These are phyloP conservation scores for Globisporangium abappressorium DNA, from an alignment of 352 stramenopile species.

Conservation along the genomic window DNA sequence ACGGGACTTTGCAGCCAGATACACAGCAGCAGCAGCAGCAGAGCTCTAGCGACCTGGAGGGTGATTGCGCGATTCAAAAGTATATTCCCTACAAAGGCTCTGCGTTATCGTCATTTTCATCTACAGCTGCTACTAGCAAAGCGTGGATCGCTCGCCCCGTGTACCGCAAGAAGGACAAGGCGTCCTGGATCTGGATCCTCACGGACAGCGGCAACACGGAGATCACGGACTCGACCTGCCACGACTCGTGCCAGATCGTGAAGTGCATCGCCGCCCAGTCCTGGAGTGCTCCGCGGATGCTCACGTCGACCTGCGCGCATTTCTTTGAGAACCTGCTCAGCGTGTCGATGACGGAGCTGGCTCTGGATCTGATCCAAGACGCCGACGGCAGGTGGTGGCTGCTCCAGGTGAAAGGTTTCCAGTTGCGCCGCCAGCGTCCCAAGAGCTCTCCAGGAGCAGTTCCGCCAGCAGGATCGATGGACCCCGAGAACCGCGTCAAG, in stretches of 20 bases:
- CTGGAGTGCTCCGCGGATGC: conserved; percentile 42
- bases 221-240: conserved; percentile 15
- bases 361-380: conserved; percentile 60
- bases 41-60: not conserved
- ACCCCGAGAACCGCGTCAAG: conserved; percentile 26
- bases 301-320: conserved; percentile 31
- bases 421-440: conserved; percentile 20
- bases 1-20: not conserved
- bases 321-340: conserved; percentile 38
- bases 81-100: conserved; percentile 44
- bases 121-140: conserved; percentile 11
- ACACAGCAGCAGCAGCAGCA: not conserved
- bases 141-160: conserved; percentile 56
- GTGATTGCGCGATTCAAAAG: conserved; percentile 34
- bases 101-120: not conserved
- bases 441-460: conserved; percentile 5
- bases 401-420: conserved; percentile 71
- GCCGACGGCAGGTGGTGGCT: conserved; percentile 52
- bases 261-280: conserved; percentile 50
- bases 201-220: conserved; percentile 18
- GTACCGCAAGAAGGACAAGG: conserved; percentile 51
- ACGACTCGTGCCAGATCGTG: conserved; percentile 53
- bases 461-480: not conserved
- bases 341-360: conserved; percentile 43
- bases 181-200: conserved; percentile 57